Evolutionary conservation across 192 early-diverging fungal genomes (phyloP).

Genomic region (Pilaira anomala): DNA sequence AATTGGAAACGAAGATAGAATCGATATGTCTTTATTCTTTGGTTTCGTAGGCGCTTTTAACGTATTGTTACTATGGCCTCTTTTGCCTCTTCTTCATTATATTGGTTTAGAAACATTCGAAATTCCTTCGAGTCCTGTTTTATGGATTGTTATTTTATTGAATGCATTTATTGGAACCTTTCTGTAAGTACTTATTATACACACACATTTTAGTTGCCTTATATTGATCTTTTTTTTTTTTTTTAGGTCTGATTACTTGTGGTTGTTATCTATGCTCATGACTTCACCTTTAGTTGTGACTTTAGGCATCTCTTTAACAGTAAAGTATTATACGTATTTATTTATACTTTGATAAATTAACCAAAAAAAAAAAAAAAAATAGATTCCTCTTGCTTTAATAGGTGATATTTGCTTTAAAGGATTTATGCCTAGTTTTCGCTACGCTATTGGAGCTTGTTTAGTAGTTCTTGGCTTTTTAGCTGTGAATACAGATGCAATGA

Average conservation of each 20-base stretch:
- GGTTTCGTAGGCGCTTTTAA: conserved; percentile 79
- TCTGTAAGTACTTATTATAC: conserved; percentile 43
- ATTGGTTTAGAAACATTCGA: conserved; percentile 63
- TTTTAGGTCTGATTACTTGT: conserved; percentile 71
- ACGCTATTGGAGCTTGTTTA: conserved; percentile 62
- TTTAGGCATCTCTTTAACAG: conserved; percentile 71
- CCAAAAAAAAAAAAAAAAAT: too few relatives aligned
- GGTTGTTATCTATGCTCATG: conserved; percentile 78
- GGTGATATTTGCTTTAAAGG: conserved; percentile 74
- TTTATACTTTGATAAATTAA: neutral
- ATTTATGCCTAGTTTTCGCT: conserved; percentile 43
- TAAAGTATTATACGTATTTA: conserved; percentile 25
- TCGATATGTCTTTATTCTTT: conserved; percentile 76
- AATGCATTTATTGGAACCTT: conserved; percentile 81
- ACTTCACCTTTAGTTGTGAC: conserved; percentile 80
- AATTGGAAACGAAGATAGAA: conserved; percentile 63
- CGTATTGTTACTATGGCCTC: conserved; percentile 64
- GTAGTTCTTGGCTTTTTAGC: conserved; percentile 66
- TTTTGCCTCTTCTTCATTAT: conserved; percentile 57
- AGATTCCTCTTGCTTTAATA: conserved; percentile 61
- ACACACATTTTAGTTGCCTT: neutral
- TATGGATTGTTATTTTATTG: conserved; percentile 65
- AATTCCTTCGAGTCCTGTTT: conserved; percentile 46
- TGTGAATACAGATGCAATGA: conserved; percentile 42
- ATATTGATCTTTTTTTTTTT: conserved; percentile 3